Base-by-base conservation (phyloP, 2,329 filamentous ascomycete genomes). In the Dactylonectria estremocensis region DNA sequence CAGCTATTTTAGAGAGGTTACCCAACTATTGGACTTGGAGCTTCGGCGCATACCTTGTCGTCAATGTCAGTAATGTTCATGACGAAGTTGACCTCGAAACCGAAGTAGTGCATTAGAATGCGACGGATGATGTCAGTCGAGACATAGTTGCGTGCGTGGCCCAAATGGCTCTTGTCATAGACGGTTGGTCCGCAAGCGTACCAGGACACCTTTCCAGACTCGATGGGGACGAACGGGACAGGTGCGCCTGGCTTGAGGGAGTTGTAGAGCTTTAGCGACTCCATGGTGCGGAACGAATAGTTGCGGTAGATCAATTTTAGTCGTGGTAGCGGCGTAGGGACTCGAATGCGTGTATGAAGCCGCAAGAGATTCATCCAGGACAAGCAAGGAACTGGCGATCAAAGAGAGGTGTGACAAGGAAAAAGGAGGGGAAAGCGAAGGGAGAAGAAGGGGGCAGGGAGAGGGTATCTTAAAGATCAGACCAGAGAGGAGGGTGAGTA, bases 1-100 rank as follows among this genome's bases (percentile, higher is more conserved):
- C 62, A 55, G 60, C 16, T 37, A 61, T 70, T 70, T 73, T 71
- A 73, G 65, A 68, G 48, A 61, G 62, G 68, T 61, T 54, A 59
- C 40, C 66, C 40, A 37, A 48, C 35, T 18, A 31, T n/a, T 56
- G 35, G 59, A 43, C 40, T 43, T 33, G 45, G 37, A 11, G 5
- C 35, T 24, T 22, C 37, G 28, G 40, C 46, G 77, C 67, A 70
- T 76, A 90, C 89, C 86, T 92, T 92, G 81, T 93, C 91, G 74
- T 95, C 92, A 45, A 95, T 88, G 75, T 95, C 95, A 31, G 95
- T 97, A 70, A 96, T 94, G 82, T 97, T 97, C 92, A 97, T 96
- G 72, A 97, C 93, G 82, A 97, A 97, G 67, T 91, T 90, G 72
- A 97, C 89, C 48, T 94, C 85, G 80, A 93, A 96, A 68, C 90